These are phyloP conservation scores for Trichoderma polysporum DNA, from an alignment of 2,329 filamentous ascomycete species.

Conservation along the genomic window DNA sequence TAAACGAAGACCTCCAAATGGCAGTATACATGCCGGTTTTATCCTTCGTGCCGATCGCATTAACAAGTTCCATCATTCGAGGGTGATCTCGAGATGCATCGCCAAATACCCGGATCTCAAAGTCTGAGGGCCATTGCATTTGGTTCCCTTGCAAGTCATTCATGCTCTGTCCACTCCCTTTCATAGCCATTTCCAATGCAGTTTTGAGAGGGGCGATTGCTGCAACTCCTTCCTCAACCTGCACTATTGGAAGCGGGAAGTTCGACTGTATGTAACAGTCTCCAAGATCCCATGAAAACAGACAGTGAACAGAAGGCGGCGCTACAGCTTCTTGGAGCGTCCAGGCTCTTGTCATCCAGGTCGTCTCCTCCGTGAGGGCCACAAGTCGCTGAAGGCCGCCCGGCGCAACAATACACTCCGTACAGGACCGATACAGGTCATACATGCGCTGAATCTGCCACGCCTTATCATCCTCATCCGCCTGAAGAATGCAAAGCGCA, in stretches of 20 bases:
- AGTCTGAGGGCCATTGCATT: neutral
- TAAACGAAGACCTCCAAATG: conserved; percentile 8
- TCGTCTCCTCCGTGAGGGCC: neutral
- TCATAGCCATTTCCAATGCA: conserved; percentile 2
- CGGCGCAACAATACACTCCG: conserved; percentile 2
- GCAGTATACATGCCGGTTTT: conserved; percentile 9
- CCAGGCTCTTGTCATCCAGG: neutral
- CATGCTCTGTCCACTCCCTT: neutral
- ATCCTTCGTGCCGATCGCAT: conserved; percentile 13
- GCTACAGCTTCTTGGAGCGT: conserved; percentile 9
- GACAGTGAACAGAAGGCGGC: neutral
- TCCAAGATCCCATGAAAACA: neutral
- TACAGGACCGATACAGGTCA: neutral
- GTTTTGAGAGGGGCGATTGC: neutral
- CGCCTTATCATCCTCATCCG: neutral
- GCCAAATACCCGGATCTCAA: neutral
- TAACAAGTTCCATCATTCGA: neutral
- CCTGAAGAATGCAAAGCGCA: conserved; percentile 12
- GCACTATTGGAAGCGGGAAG: neutral
- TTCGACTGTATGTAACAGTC: neutral
- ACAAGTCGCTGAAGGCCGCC: conserved; percentile 2
- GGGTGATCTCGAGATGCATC: neutral
- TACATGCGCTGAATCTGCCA: conserved; percentile 19
- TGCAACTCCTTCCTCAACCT: neutral
- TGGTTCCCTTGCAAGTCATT: neutral